phyloP scores from a whole-genome alignment of 495 filamentous ascomycete species.

The Penicillium parvum region DNA sequence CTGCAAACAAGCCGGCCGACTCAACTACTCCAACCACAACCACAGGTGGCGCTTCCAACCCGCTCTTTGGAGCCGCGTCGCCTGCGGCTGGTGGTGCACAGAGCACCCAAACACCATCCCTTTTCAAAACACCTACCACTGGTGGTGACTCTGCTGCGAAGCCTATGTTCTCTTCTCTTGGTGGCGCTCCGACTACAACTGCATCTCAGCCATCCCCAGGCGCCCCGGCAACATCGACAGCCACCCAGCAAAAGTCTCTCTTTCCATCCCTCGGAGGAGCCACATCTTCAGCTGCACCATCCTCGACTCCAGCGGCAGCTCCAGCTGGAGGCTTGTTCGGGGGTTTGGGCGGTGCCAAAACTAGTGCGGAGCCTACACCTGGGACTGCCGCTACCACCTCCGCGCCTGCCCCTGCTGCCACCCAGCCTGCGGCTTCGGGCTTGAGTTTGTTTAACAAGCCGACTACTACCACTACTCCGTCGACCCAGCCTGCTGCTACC shows the following conservation, averaged over 20 bases:
- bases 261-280: slow-evolving; percentile 35
- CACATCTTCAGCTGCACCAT: slow-evolving; percentile 33
- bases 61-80: slow-evolving; percentile 8
- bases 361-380: slow-evolving; percentile 30
- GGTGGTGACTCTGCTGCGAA: slow-evolving; percentile 28
- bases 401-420: slow-evolving; percentile 14
- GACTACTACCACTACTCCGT: slow-evolving; percentile 20
- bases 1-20: slow-evolving; percentile 38
- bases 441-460: slow-evolving; percentile 28
- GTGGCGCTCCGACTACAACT: slow-evolving; percentile 19
- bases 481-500: slow-evolving; percentile 24
- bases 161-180: slow-evolving; percentile 28
- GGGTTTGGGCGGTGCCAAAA: slow-evolving; percentile 29
- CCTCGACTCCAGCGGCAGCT: slow-evolving; percentile 38
- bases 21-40: slow-evolving; percentile 33
- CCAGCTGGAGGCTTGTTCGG: slow-evolving; percentile 36
- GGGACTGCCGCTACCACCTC: slow-evolving; percentile 27
- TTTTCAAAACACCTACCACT: slow-evolving; percentile 35
- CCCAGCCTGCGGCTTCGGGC: slow-evolving; percentile 20
- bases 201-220: slow-evolving; percentile 25
- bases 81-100: slow-evolving; percentile 2
- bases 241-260: slow-evolving; percentile 38
- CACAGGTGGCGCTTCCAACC: slow-evolving; percentile 17
- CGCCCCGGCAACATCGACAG: slow-evolving; percentile 30
- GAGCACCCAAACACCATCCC: slow-evolving; percentile 23